Base-by-base conservation (phyloP, 441 rosid genomes). In the Dalechampia spathulata region DNA sequence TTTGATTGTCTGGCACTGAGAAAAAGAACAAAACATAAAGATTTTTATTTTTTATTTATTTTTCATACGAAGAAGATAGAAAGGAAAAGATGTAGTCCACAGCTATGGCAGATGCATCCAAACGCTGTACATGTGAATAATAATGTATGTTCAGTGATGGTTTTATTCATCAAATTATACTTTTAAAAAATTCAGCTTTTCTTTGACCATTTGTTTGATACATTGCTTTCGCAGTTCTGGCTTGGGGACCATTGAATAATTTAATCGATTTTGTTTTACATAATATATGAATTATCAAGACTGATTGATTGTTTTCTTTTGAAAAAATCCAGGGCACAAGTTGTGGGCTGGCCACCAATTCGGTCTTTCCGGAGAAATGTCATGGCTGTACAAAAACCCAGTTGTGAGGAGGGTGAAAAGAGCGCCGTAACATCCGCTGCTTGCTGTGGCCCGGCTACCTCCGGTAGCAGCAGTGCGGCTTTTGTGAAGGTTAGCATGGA, bases 321-420 rank as follows among this genome's bases (percentile, higher is more conserved):
- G 7, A 23, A 25, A 27, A 20, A 54, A 61, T 66, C 52, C 75
- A 91, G 98, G 87, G 77, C 95, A 59, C 98, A 86, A 65, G 98
- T 92, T 32, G 95, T 88, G 69, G 98, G 98, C 42, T 92, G 98
- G 98, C 98, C 98, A 50, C 98, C 98, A 15, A 84, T 92, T 34
- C 70, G 98, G 34, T 83, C 95, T 4, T 92, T 72, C 76, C 74
- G 95, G 15, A 92, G 86, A 66, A 88, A 86, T 60, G 58, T 79
- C 48, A 82, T 86, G 95, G 67, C 95, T 36, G 82, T 78, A 32
- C 90, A 78, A 62, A 81, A 81, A 64, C 52, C 47, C 36, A 23
- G 6, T 1, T 81, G 68, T 3, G 81, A 82, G 27, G 81, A 82
- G 30, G 55, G 42, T 0, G 83, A 78, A 19, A 78, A 75, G 46